Evolutionary conservation across 1,284 basidiomycete genomes (phyloP).

Genomic region (Irpex lacteus): DNA sequence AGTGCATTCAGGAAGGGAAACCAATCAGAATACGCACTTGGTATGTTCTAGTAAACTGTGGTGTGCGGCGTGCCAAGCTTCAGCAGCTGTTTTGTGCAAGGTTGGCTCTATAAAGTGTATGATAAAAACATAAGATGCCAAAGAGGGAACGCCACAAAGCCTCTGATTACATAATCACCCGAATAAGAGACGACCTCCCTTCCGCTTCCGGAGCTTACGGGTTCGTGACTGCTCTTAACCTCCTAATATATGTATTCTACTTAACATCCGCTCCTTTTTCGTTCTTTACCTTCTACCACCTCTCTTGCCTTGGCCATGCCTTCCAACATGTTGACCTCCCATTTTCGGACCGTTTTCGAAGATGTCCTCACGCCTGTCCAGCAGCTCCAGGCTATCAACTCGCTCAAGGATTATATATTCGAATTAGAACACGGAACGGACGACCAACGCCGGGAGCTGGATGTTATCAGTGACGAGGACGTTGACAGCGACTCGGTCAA

Average conservation of each 20-base stretch:
- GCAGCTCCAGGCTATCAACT: conserved; percentile 21
- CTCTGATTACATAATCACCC: neutral
- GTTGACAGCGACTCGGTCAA: conserved; percentile 17
- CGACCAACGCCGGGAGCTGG: conserved; percentile 21
- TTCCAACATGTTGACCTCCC: conserved; percentile 19
- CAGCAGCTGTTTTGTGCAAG: neutral
- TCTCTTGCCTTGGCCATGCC: conserved; percentile 3
- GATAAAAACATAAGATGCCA: neutral
- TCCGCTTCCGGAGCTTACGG: neutral
- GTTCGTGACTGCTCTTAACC: neutral
- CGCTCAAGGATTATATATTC: conserved; percentile 18
- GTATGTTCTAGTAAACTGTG: neutral
- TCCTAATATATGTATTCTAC: neutral
- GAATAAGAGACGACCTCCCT: neutral
- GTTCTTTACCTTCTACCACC: neutral
- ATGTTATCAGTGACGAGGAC: conserved; percentile 21
- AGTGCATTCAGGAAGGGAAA: neutral
- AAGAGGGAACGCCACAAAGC: neutral
- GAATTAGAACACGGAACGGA: conserved; percentile 23
- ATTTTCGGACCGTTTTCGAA: conserved; percentile 22
- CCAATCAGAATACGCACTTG: neutral
- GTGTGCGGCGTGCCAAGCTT: neutral
- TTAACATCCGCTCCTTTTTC: neutral
- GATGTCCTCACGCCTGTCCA: conserved; percentile 19
- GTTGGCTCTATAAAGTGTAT: neutral